phyloP scores from a whole-genome alignment of 257 asterid species.

The Jaltomata sinuosa region DNA sequence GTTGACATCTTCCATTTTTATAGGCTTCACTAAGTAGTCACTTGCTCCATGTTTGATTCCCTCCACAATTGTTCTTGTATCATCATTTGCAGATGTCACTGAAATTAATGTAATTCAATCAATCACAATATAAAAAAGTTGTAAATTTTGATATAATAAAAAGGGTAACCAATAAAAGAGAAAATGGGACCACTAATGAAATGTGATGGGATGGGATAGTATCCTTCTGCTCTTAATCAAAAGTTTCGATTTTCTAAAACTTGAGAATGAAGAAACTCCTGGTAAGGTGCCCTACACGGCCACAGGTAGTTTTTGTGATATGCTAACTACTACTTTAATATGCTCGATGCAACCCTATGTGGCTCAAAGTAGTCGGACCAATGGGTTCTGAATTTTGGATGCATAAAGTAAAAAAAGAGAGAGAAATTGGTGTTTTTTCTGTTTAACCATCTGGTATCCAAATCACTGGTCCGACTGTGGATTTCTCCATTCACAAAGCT shows the following conservation, averaged over 20 bases:
- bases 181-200: not conserved
- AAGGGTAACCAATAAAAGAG: not conserved
- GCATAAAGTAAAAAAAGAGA: too few species aligned
- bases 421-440: too few species aligned
- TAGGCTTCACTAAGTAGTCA: conserved; percentile 6
- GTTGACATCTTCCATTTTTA: conserved; percentile 1
- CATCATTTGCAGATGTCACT: conserved; percentile 11
- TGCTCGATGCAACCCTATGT: too few species aligned
- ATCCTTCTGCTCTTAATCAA: not conserved
- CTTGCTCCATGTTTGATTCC: conserved; percentile 3
- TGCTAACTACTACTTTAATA: too few species aligned
- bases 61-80: not conserved
- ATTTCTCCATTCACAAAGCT: too few species aligned
- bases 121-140: not conserved
- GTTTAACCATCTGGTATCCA: too few species aligned
- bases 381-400: too few species aligned
- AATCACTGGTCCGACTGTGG: too few species aligned
- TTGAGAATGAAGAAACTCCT: not conserved
- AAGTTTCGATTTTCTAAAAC: not conserved
- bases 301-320: too few species aligned
- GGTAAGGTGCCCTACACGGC: too few species aligned
- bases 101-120: not conserved
- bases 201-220: not conserved
- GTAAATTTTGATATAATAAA: not conserved
- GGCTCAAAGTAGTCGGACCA: too few species aligned